These are phyloP conservation scores for Sarcodon aspratus DNA, from an alignment of 768 basidiomycete genomes.

Conservation along the genomic window DNA sequence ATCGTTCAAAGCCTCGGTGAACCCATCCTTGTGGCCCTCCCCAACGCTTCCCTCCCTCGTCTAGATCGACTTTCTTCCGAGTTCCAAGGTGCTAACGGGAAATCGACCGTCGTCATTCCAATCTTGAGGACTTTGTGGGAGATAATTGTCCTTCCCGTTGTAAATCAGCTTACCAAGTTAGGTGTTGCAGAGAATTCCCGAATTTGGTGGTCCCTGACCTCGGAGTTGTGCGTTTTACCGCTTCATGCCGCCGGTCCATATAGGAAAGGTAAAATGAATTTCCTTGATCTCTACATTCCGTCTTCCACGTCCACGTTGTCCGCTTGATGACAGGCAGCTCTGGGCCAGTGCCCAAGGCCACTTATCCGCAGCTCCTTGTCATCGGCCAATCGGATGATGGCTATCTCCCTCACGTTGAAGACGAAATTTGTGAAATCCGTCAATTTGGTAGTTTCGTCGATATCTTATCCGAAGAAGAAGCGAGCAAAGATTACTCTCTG, in stretches of 20 bases:
- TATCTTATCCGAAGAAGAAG: neutral
- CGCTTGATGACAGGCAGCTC: no score
- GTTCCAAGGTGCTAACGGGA: neutral
- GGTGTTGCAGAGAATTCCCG: neutral
- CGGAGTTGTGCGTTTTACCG: conserved; percentile 17
- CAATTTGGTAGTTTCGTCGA: neutral
- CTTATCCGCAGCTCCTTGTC: no score
- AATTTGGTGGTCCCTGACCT: conserved; percentile 19
- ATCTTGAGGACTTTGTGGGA: neutral
- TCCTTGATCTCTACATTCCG: no score
- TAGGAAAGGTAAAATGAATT: no score
- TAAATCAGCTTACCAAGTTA: conserved; percentile 3
- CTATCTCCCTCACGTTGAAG: conserved; percentile 1
- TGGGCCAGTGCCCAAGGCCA: no score
- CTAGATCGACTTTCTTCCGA: no score
- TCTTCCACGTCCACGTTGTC: no score
- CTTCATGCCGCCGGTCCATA: conserved; percentile 23
- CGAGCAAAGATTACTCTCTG: conserved; percentile 3
- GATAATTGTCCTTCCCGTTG: conserved; percentile 1
- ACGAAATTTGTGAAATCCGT: conserved; percentile 2
- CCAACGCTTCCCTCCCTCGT: no score
- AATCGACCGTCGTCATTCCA: neutral
- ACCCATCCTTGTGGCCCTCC: no score
- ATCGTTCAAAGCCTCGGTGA: conserved; percentile 9
- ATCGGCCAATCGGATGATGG: neutral